These are phyloP conservation scores for Solanum microdontum DNA, from an alignment of 257 asterid genomes.

Conservation along the genomic window DNA sequence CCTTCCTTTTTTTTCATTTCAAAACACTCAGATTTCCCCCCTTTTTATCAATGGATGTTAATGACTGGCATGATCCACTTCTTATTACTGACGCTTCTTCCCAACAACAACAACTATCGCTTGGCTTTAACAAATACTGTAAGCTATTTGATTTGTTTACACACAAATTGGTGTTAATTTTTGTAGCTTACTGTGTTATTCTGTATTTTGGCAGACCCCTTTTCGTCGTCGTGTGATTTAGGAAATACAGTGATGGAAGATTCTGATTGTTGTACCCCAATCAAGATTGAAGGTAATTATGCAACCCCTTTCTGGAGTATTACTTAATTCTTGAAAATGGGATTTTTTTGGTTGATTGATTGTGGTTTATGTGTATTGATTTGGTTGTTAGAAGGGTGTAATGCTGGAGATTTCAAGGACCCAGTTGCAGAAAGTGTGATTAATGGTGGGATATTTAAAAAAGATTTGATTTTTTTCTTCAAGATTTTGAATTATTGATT, in stretches of 20 bases:
- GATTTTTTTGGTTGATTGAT: neutral
- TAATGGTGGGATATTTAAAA: constrained; percentile 18
- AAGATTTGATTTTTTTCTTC: neutral
- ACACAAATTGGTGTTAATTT: neutral
- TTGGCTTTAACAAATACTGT: constrained; percentile 22
- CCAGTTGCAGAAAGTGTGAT: constrained; percentile 3
- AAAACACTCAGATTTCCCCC: constrained; percentile 16
- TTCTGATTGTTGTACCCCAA: constrained; percentile 22
- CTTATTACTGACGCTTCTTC: constrained; percentile 57
- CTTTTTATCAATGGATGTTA: constrained; percentile 42
- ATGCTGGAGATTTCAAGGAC: neutral
- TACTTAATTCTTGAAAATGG: neutral
- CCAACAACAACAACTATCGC: constrained; percentile 11
- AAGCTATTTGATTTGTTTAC: neutral
- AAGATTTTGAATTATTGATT: neutral
- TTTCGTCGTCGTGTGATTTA: neutral
- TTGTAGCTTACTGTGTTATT: neutral
- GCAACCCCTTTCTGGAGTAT: neutral
- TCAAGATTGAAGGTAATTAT: constrained; percentile 36
- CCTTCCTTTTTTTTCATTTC: constrained; percentile 14
- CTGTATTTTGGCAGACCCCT: constrained; percentile 32
- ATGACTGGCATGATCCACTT: constrained; percentile 62
- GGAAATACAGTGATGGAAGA: constrained; percentile 2
- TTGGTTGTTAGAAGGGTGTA: neutral
- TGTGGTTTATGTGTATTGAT: neutral